Percentiles rank a stretch among this genome's conserved stretches.
phyloP scores from a whole-genome alignment of 495 filamentous ascomycete genomes.

The Cenococcum geophilum region DNA sequence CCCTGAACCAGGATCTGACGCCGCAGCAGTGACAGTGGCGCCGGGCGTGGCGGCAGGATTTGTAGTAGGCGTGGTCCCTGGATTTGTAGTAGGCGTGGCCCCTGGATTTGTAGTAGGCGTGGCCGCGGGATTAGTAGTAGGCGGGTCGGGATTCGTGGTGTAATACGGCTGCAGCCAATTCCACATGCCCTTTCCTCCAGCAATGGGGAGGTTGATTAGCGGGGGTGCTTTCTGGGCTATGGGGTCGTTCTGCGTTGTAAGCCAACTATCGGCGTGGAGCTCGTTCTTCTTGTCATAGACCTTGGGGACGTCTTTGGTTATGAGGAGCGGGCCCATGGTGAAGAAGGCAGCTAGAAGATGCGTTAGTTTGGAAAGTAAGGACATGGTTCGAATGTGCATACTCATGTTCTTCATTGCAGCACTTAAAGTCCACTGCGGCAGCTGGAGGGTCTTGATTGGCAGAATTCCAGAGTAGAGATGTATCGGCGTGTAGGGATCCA shows the following conservation, averaged over 20 bases:
- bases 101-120: background rate
- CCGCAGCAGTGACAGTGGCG: background rate
- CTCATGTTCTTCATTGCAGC: conserved; percentile 40
- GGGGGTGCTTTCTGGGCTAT: background rate
- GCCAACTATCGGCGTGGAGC: background rate
- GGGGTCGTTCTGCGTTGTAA: background rate
- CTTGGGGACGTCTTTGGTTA: background rate
- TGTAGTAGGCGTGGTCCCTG: background rate
- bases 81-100: background rate
- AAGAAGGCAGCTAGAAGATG: too few species aligned
- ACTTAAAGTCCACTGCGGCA: conserved; percentile 45
- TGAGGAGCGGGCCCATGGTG: too few species aligned
- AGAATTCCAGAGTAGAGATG: conserved; percentile 41
- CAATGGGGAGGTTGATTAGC: background rate
- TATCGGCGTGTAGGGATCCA: conserved; percentile 46
- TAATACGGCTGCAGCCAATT: conserved; percentile 3
- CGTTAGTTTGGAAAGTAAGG: too few species aligned
- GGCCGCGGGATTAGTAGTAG: background rate
- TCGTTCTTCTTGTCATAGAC: background rate
- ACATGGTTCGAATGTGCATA: too few species aligned
- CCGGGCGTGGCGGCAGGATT: background rate
- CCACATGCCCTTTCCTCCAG: background rate
- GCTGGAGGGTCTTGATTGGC: conserved; percentile 34
- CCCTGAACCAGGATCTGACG: too few species aligned
- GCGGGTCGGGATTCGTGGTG: too few species aligned